Percentiles rank a stretch among this genome's conserved stretches.
phyloP scores from a whole-genome alignment of 1,284 basidiomycete species.

The Leucoagaricus sp. region DNA sequence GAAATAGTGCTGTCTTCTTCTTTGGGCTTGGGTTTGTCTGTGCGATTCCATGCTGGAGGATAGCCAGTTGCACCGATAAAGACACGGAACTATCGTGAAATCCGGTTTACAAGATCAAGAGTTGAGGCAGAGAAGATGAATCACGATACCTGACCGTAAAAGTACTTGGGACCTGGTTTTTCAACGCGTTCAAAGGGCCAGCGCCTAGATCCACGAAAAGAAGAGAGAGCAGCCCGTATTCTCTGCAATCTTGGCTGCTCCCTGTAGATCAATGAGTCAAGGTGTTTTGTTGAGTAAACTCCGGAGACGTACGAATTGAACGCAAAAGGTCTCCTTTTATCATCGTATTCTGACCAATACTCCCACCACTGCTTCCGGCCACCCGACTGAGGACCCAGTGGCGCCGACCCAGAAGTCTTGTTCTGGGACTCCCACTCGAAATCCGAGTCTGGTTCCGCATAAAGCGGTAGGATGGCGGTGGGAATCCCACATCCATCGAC shows the following conservation, averaged over 20 bases:
- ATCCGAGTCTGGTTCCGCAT: slow-evolving; percentile 49
- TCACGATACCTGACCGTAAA: slow-evolving; percentile 64
- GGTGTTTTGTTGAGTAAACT: not conserved
- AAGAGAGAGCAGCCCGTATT: slow-evolving; percentile 52
- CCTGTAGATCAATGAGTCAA: not conserved
- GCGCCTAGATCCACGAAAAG: slow-evolving; percentile 54
- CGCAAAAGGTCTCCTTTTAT: slow-evolving; percentile 30
- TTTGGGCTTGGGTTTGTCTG: slow-evolving; percentile 20
- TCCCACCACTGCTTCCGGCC: slow-evolving; percentile 51
- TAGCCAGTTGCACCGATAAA: slow-evolving; percentile 49
- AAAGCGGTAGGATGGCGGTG: slow-evolving; percentile 55
- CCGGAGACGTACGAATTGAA: slow-evolving; percentile 24
- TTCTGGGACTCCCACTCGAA: slow-evolving; percentile 28
- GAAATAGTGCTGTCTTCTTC: slow-evolving; percentile 13
- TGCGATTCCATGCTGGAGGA: slow-evolving; percentile 27
- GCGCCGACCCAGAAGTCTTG: not conserved
- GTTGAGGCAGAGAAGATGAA: not conserved
- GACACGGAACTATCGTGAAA: slow-evolving; percentile 48
- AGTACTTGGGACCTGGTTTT: slow-evolving; percentile 39
- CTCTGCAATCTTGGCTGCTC: slow-evolving; percentile 40
- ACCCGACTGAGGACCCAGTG: not conserved
- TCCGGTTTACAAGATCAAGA: slow-evolving; percentile 11
- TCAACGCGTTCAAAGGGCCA: slow-evolving; percentile 44
- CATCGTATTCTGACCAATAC: slow-evolving; percentile 59
- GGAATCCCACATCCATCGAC: slow-evolving; percentile 64